Conservation (phyloP, 192 early-diverging fungal species). For the Coemansia sp. region DNA sequence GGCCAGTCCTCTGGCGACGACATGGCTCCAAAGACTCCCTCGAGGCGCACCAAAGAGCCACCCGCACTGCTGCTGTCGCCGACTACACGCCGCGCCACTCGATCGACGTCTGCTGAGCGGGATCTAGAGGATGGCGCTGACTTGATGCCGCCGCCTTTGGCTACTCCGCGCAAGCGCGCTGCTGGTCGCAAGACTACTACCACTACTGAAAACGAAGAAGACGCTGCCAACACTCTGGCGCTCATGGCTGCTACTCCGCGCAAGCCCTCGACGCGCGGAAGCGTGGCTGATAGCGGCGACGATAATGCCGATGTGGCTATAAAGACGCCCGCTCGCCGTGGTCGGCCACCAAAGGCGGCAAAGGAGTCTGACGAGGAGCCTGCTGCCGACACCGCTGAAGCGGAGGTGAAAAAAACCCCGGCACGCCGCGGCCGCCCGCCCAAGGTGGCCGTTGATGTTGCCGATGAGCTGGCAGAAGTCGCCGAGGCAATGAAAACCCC, state of each 20-base stretch:
- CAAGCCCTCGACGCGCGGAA: conserved; percentile 14
- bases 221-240: background rate
- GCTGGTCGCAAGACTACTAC: background rate
- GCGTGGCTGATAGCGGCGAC: background rate
- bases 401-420: background rate
- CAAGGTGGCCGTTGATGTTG: background rate
- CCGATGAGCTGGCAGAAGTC: conserved; percentile 1
- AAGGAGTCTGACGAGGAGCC: background rate
- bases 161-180: conserved; percentile 21
- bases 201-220: background rate
- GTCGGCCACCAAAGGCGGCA: conserved; percentile 4
- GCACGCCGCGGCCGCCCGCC: conserved; percentile 9
- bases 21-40: background rate
- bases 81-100: conserved; percentile 3
- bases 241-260: conserved; percentile 19
- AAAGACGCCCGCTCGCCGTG: conserved; percentile 13
- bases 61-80: background rate
- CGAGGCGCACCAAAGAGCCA: conserved; percentile 5
- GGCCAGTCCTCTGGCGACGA: conserved; percentile 19
- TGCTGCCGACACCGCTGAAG: background rate
- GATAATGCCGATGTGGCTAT: background rate
- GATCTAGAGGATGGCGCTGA: background rate
- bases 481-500: conserved; percentile 8
- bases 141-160: background rate
- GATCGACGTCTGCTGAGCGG: conserved; percentile 4